Conservation (phyloP, 768 basidiomycete genomes). For the Phaffia australis region DNA sequence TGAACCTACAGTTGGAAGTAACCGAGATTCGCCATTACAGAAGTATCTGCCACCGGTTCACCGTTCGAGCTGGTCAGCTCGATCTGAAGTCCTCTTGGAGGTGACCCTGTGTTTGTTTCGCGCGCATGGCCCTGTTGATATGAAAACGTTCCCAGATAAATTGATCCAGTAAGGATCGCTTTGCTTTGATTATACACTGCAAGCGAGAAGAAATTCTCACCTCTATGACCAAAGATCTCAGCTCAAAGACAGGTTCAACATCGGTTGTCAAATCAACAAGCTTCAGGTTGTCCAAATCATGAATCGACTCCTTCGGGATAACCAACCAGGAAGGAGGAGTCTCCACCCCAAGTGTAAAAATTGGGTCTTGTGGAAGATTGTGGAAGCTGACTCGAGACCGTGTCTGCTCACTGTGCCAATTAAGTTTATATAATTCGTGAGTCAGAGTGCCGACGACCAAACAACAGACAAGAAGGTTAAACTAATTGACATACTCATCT, state of each 20-base stretch:
- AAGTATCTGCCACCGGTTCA: conserved; percentile 63
- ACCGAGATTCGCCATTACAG: conserved; percentile 85
- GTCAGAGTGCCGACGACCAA: background rate
- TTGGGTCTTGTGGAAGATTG: conserved; percentile 67
- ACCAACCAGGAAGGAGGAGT: conserved; percentile 87
- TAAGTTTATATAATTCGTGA: background rate
- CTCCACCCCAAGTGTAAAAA: conserved; percentile 90
- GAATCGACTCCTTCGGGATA: conserved; percentile 70
- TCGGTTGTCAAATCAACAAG: conserved; percentile 50
- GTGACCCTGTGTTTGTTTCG: conserved; percentile 51
- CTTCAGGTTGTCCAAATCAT: conserved; percentile 93
- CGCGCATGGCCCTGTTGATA: conserved; percentile 62
- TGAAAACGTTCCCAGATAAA: too few relatives aligned
- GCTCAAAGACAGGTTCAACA: conserved; percentile 48
- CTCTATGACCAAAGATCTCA: conserved; percentile 84
- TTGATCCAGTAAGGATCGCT: too few relatives aligned
- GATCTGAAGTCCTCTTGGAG: conserved; percentile 84
- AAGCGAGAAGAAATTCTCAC: too few relatives aligned
- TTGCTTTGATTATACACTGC: too few relatives aligned
- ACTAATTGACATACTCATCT: conserved; percentile 40
- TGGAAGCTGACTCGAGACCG: conserved; percentile 48
- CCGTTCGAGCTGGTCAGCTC: conserved; percentile 50
- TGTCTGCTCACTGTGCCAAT: background rate
- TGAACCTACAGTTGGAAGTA: conserved; percentile 68
- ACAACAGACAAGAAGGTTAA: conserved; percentile 4